Evolutionary conservation across 2,329 filamentous ascomycete genomes (phyloP).

Genomic region (Sphaerulina populicola): DNA sequence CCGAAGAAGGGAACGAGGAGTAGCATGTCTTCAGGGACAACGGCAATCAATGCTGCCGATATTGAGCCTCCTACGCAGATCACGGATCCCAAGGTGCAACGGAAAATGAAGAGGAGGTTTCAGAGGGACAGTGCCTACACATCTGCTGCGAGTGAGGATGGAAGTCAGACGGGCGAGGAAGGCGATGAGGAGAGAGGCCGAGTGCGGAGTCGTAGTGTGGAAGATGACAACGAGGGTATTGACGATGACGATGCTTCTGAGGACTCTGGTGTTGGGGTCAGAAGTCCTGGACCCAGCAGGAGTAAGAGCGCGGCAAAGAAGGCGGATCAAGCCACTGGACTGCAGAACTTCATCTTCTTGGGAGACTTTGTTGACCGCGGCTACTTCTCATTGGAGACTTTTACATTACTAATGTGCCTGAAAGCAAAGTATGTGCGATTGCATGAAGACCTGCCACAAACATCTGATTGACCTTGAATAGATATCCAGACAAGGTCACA

Average conservation of each 20-base stretch:
- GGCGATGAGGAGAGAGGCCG: constrained; percentile 41
- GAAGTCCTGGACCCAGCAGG: constrained; percentile 30
- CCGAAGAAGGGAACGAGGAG: constrained; percentile 17
- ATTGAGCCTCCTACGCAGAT: constrained; percentile 86
- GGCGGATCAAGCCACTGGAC: constrained; percentile 43
- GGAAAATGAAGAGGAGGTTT: constrained; percentile 62
- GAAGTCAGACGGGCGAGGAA: constrained; percentile 31
- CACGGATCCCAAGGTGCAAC: constrained; percentile 75
- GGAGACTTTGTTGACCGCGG: constrained; percentile 68
- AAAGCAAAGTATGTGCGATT: constrained; percentile 53
- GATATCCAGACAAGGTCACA: constrained; percentile 64
- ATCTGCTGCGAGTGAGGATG: constrained; percentile 42
- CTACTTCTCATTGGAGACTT: constrained; percentile 66
- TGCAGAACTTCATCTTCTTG: constrained; percentile 64
- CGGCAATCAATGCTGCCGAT: constrained; percentile 79
- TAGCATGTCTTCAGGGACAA: constrained; percentile 18
- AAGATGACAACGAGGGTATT: constrained; percentile 39
- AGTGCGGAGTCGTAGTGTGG: constrained; percentile 32
- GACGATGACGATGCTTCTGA: constrained; percentile 44
- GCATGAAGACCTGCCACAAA: not conserved
- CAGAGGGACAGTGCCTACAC: constrained; percentile 47
- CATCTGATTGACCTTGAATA: constrained; percentile 26
- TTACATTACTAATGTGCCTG: constrained; percentile 63
- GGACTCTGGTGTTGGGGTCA: constrained; percentile 37
- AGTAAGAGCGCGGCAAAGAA: constrained; percentile 29